phyloP scores from a whole-genome alignment of 1,284 basidiomycete species.

The Phenoliferia sp. region DNA sequence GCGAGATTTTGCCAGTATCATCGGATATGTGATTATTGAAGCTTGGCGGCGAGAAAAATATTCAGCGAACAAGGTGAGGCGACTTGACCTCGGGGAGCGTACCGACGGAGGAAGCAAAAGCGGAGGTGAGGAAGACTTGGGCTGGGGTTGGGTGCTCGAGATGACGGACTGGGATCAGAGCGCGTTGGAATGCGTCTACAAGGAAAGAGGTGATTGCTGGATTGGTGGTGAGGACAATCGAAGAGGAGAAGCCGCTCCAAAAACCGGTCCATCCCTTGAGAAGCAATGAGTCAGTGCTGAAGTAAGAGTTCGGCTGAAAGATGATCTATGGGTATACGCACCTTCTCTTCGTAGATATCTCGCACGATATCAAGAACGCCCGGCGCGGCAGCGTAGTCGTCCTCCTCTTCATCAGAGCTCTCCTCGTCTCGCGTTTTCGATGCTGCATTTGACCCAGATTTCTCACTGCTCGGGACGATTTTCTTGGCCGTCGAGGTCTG shows the following conservation, averaged over 20 bases:
- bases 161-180: conserved; percentile 38
- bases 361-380: conserved; percentile 36
- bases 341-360: conserved; percentile 41
- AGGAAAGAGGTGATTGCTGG: conserved; percentile 47
- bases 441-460: conserved; percentile 2
- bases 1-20: conserved; percentile 28
- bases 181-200: conserved; percentile 39
- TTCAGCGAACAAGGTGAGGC: not conserved
- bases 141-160: conserved; percentile 39
- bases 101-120: conserved; percentile 45
- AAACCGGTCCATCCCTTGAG: conserved; percentile 39
- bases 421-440: too few species aligned
- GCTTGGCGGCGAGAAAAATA: conserved; percentile 3
- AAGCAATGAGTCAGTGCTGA: not conserved
- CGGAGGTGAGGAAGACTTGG: conserved; percentile 46
- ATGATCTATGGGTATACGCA: not conserved
- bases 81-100: not conserved
- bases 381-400: conserved; percentile 37
- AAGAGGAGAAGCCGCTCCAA: conserved; percentile 44
- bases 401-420: conserved; percentile 40
- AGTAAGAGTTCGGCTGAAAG: not conserved
- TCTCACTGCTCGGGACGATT: conserved; percentile 2
- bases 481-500: conserved; percentile 38
- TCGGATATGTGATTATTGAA: conserved; percentile 21
- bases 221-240: conserved; percentile 41